These are phyloP conservation scores for Abrus precatorius DNA, from an alignment of 306 rosid species.

Conservation along the genomic window DNA sequence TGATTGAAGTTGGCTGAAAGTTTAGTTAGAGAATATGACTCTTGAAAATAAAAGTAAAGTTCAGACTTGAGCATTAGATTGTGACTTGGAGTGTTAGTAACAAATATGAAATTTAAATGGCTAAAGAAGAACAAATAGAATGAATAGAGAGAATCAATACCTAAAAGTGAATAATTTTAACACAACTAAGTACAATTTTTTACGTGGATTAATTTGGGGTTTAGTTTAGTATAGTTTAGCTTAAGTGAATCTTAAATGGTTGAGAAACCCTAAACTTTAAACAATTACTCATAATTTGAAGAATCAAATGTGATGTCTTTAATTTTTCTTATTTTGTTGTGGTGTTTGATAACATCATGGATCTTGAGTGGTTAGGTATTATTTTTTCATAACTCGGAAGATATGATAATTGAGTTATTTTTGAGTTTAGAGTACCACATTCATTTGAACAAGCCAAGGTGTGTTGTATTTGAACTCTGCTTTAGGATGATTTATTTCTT, in stretches of 20 bases:
- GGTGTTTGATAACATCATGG: constrained; percentile 13
- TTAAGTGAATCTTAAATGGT: constrained; percentile 1
- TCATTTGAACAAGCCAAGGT: constrained; percentile 45
- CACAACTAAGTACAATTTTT: not conserved
- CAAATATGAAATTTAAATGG: not conserved
- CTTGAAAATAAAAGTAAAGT: constrained; percentile 14
- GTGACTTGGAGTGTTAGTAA: not conserved
- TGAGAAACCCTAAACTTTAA: constrained; percentile 27
- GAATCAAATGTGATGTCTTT: not conserved
- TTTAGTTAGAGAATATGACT: constrained; percentile 1
- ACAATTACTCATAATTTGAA: constrained; percentile 28
- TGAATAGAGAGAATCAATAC: not conserved
- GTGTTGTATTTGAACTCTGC: constrained; percentile 52
- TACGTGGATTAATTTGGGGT: not conserved
- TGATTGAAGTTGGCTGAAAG: not conserved
- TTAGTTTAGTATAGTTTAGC: constrained; percentile 1
- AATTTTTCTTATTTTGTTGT: not conserved
- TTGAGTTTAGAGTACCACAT: constrained; percentile 35
- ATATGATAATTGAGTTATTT: constrained; percentile 35
- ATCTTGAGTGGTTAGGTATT: constrained; percentile 35
- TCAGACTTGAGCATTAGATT: not conserved
- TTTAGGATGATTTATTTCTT: constrained; percentile 46
- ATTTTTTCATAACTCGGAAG: constrained; percentile 19
- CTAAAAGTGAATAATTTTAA: not conserved
- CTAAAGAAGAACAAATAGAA: not conserved